phyloP scores from a whole-genome alignment of 192 early-diverging fungal genomes.

The Coemansia sp. region DNA sequence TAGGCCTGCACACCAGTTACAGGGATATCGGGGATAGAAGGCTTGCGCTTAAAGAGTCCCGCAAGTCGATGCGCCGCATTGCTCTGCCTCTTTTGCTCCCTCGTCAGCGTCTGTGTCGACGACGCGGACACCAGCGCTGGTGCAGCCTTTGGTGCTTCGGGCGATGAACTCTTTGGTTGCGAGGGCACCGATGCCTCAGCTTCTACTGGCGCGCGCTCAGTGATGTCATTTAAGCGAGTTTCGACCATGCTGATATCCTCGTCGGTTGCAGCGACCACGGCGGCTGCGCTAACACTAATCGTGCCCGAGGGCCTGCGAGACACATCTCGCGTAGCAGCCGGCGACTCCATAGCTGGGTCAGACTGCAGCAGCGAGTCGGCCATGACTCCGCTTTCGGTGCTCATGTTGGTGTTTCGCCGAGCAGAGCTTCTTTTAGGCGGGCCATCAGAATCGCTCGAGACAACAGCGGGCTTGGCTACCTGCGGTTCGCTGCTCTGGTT shows the following conservation, averaged over 20 bases:
- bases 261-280: neutral
- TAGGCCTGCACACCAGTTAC: conserved; percentile 17
- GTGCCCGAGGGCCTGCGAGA: neutral
- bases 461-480: neutral
- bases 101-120: conserved; percentile 22
- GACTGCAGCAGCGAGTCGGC: conserved; percentile 3
- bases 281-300: neutral
- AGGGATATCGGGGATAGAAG: conserved; percentile 47
- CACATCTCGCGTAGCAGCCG: neutral
- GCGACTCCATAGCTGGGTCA: neutral
- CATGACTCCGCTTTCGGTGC: neutral
- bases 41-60: conserved; percentile 49
- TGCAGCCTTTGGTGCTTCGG: conserved; percentile 8
- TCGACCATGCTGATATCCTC: conserved; percentile 19
- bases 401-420: conserved; percentile 8
- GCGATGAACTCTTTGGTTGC: conserved; percentile 33
- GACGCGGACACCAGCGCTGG: neutral
- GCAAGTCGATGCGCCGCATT: conserved; percentile 44
- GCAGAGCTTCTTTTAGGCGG: neutral
- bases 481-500: conserved; percentile 22
- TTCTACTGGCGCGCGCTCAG: neutral
- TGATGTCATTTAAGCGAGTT: neutral
- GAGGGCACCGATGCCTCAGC: conserved; percentile 28
- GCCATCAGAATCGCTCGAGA: neutral
- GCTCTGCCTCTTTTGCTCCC: conserved; percentile 50